phyloP scores from a whole-genome alignment of 2,329 filamentous ascomycete genomes.

The Akanthomyces muscarius region DNA sequence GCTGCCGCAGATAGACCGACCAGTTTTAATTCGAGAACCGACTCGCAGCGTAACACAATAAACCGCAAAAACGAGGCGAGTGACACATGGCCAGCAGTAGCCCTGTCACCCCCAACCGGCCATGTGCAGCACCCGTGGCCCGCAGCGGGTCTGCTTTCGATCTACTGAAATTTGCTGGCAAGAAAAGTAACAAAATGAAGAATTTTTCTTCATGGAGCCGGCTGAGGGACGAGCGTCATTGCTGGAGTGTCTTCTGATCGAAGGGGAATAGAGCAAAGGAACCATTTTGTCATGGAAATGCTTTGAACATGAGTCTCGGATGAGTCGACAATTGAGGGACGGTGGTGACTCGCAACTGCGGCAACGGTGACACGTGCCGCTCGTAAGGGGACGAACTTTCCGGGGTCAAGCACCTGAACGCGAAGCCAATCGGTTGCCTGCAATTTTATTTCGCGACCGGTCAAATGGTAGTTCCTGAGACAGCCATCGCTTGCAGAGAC shows the following conservation, averaged over 20 bases:
- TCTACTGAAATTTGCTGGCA: constrained; percentile 1
- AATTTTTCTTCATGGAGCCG: background rate
- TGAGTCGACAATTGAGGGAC: background rate
- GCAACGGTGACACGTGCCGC: constrained; percentile 2
- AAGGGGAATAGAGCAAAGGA: background rate
- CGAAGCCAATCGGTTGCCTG: background rate
- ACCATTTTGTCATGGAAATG: background rate
- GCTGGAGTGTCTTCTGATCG: background rate
- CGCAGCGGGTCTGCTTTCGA: constrained; percentile 7
- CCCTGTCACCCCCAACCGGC: constrained; percentile 3
- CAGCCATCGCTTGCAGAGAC: background rate
- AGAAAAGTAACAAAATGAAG: background rate
- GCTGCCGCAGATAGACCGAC: no score
- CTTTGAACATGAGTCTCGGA: background rate
- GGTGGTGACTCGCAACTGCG: background rate
- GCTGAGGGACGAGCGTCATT: background rate
- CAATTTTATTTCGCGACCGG: background rate
- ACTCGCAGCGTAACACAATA: background rate
- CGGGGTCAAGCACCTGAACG: background rate
- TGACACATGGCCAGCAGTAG: background rate
- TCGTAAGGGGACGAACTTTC: background rate
- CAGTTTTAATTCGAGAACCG: background rate
- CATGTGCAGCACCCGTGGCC: background rate
- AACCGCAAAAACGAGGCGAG: background rate
- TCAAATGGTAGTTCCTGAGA: background rate